Percentiles rank a stretch among this genome's conserved stretches.
These are phyloP conservation scores for Catunica adiposa DNA, from an alignment of 2,329 filamentous ascomycete genomes.

Conservation along the genomic window DNA sequence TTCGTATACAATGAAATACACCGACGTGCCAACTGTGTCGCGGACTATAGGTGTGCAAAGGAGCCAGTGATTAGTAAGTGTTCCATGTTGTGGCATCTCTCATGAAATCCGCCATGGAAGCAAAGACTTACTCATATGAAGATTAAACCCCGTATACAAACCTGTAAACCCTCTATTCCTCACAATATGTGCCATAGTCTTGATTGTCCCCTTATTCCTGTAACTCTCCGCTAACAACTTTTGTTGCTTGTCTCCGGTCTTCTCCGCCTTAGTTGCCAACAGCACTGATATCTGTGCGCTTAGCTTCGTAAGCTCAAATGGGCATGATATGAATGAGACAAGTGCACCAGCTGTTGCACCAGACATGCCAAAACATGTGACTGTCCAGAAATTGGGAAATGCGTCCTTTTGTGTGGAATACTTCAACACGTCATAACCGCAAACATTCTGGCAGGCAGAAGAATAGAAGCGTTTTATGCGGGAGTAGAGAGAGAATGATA, in stretches of 20 bases:
- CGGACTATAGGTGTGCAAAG: conserved; percentile 43
- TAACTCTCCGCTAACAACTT: conserved; percentile 51
- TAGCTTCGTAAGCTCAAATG: conserved; percentile 79
- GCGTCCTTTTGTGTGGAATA: conserved; percentile 55
- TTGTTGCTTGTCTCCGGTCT: conserved; percentile 27
- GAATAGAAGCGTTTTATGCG: conserved; percentile 58
- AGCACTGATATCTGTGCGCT: conserved; percentile 73
- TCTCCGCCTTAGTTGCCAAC: conserved; percentile 35
- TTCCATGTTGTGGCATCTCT: background rate
- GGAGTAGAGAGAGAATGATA: conserved; percentile 69
- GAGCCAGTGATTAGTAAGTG: conserved; percentile 9
- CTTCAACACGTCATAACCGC: conserved; percentile 52
- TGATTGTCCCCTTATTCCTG: conserved; percentile 60
- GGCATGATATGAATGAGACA: conserved; percentile 68
- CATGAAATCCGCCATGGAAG: background rate
- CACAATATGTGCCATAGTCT: conserved; percentile 61
- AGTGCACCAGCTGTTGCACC: conserved; percentile 64
- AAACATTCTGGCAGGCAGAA: conserved; percentile 49
- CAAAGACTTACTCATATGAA: conserved; percentile 52
- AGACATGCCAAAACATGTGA: conserved; percentile 60
- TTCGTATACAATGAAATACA: conserved; percentile 84
- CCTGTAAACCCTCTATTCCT: conserved; percentile 56
- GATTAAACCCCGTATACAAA: conserved; percentile 63
- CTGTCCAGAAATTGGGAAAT: conserved; percentile 55
- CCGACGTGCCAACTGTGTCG: conserved; percentile 66